Evolutionary conservation across 352 stramenopile species (phyloP).

Genomic region (Pilasporangium apinafurcum): DNA sequence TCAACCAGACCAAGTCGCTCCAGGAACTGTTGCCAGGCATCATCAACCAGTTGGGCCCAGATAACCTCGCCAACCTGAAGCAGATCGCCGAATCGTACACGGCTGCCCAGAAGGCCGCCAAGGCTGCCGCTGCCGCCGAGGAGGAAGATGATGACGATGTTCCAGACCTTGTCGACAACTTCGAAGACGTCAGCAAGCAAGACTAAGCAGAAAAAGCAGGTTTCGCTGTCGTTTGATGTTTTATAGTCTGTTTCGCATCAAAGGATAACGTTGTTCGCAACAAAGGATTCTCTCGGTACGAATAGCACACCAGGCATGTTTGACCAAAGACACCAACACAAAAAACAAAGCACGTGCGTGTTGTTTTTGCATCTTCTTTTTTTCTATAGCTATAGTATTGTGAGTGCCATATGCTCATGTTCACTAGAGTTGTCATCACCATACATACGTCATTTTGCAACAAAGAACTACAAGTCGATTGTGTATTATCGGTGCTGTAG

Average conservation of each 20-base stretch:
- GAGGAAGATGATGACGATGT: constrained; percentile 95
- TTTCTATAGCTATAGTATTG: too few species aligned
- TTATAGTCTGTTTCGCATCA: too few species aligned
- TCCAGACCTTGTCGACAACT: constrained; percentile 98
- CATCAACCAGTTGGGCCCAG: constrained; percentile 97
- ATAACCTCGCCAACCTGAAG: constrained; percentile 96
- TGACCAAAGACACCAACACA: constrained; percentile 11
- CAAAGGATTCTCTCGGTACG: constrained; percentile 43
- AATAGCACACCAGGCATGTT: constrained; percentile 59
- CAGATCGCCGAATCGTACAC: constrained; percentile 90
- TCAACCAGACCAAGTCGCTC: constrained; percentile 94
- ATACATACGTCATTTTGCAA: too few species aligned
- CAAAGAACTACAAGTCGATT: too few species aligned
- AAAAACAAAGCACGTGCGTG: not conserved
- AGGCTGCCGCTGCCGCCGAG: constrained; percentile 66
- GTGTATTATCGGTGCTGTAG: too few species aligned
- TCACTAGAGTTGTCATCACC: too few species aligned
- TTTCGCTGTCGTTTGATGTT: constrained; percentile 15
- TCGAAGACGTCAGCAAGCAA: constrained; percentile 94
- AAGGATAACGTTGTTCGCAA: too few species aligned
- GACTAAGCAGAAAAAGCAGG: constrained; percentile 42
- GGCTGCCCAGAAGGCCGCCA: constrained; percentile 68
- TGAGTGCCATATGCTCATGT: too few species aligned
- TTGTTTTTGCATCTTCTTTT: constrained; percentile 2
- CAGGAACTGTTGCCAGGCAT: constrained; percentile 97